These are phyloP conservation scores for Wallacemonas sp. DNA, from an alignment of 208 protist species.

Conservation along the genomic window DNA sequence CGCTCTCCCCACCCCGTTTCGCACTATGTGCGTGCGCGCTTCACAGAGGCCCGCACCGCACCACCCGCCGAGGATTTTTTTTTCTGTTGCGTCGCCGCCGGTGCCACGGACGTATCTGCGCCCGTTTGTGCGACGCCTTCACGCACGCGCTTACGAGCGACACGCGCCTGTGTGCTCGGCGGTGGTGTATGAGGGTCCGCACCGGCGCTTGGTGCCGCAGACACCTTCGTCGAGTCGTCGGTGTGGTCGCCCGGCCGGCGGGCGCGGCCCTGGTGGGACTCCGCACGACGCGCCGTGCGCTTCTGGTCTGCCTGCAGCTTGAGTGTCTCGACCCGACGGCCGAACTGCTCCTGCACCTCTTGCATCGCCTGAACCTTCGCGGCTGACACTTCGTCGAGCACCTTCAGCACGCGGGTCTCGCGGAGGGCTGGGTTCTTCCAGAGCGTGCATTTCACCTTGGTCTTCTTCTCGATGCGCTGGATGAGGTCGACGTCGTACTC, in stretches of 20 bases:
- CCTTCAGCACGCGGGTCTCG: constrained; percentile 51
- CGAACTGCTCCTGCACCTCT: constrained; percentile 77
- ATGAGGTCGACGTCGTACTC: constrained; percentile 81
- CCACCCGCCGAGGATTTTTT: too few relatives aligned
- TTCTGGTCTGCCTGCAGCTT: constrained; percentile 60
- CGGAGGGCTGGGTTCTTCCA: constrained; percentile 52
- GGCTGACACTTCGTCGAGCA: constrained; percentile 79
- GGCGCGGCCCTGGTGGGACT: too few relatives aligned
- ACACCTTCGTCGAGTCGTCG: background rate
- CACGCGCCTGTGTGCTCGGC: too few relatives aligned
- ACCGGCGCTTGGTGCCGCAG: too few relatives aligned
- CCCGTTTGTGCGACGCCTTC: too few relatives aligned
- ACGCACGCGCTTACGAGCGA: too few relatives aligned
- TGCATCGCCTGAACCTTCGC: constrained; percentile 83
- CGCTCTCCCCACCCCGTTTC: too few relatives aligned
- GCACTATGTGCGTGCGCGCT: too few relatives aligned
- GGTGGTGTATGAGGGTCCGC: too few relatives aligned
- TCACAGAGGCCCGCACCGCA: too few relatives aligned
- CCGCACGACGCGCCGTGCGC: constrained; percentile 8
- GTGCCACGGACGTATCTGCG: too few relatives aligned
- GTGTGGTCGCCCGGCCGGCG: background rate
- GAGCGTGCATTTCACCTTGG: constrained; percentile 24
- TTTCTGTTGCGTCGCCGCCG: too few relatives aligned
- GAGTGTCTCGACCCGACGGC: constrained; percentile 45
- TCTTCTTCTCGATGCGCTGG: constrained; percentile 59